phyloP scores from a whole-genome alignment of 139 green algal genomes.

The Tetratostichococcus sp. region DNA sequence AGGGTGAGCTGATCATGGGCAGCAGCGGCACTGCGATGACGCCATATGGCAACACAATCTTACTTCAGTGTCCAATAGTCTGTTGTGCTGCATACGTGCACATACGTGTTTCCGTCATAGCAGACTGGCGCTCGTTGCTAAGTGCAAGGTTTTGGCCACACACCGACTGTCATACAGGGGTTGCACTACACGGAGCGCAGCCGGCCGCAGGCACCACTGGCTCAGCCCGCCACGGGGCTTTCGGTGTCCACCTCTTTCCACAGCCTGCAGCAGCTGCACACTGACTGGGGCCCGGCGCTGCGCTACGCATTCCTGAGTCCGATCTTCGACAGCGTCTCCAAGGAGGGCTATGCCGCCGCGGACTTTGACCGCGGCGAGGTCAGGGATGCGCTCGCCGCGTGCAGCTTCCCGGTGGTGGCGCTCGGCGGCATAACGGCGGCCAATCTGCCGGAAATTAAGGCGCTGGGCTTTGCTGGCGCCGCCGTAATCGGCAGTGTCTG shows the following conservation, averaged over 20 bases:
- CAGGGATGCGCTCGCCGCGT: not conserved
- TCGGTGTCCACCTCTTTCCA: constrained; percentile 34
- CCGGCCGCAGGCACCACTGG: not conserved
- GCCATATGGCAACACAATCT: not conserved
- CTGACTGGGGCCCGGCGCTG: constrained; percentile 11
- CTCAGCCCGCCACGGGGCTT: too few relatives aligned
- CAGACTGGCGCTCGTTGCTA: too few relatives aligned
- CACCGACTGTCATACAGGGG: too few relatives aligned
- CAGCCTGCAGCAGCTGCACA: constrained; percentile 3
- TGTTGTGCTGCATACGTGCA: too few relatives aligned
- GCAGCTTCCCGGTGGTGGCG: constrained; percentile 31
- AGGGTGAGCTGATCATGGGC: constrained; percentile 8
- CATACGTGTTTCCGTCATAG: too few relatives aligned
- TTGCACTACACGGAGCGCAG: constrained; percentile 33
- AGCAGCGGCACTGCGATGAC: not conserved
- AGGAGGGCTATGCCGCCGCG: constrained; percentile 30
- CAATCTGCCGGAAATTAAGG: constrained; percentile 14
- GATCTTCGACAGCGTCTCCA: constrained; percentile 55
- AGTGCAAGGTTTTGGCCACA: too few relatives aligned
- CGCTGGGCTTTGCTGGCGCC: constrained; percentile 45
- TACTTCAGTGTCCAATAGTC: not conserved
- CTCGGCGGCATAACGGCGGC: constrained; percentile 38
- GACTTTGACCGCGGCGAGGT: constrained; percentile 17
- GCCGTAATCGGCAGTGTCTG: constrained; percentile 48
- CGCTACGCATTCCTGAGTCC: constrained; percentile 54